These are phyloP conservation scores for Dendrothele bispora DNA, from an alignment of 768 basidiomycete species.

Conservation along the genomic window DNA sequence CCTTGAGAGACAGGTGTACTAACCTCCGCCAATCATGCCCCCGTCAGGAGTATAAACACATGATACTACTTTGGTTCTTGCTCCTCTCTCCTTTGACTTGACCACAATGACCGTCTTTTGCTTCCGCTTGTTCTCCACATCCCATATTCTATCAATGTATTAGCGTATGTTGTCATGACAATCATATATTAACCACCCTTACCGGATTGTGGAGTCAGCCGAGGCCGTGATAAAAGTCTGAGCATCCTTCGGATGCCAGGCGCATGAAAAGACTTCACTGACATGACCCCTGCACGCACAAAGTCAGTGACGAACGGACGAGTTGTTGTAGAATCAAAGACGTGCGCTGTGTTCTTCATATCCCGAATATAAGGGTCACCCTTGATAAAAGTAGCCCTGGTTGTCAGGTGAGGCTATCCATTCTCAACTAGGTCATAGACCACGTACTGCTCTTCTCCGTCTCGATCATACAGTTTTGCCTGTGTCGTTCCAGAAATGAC, in stretches of 20 bases:
- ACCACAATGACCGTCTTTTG: constrained; percentile 96
- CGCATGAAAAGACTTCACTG: constrained; percentile 83
- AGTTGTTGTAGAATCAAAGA: constrained; percentile 15
- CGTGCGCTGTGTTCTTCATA: constrained; percentile 97
- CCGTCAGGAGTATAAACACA: constrained; percentile 91
- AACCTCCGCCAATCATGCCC: constrained; percentile 86
- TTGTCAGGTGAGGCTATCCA: constrained; percentile 50
- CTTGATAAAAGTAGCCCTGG: constrained; percentile 79
- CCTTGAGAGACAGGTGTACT: constrained; percentile 14
- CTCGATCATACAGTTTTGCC: constrained; percentile 86
- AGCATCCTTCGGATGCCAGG: constrained; percentile 90
- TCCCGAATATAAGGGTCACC: constrained; percentile 98
- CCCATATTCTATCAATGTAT: constrained; percentile 75
- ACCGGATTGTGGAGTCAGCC: constrained; percentile 96
- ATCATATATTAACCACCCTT: constrained; percentile 14
- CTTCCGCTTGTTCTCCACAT: constrained; percentile 87
- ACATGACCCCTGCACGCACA: constrained; percentile 78
- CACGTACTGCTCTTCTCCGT: constrained; percentile 90
- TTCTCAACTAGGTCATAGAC: constrained; percentile 14
- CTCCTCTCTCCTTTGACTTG: constrained; percentile 93
- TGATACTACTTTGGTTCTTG: constrained; percentile 85
- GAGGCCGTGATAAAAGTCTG: constrained; percentile 89
- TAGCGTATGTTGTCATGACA: constrained; percentile 3
- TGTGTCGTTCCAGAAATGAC: constrained; percentile 87
- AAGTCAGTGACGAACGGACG: constrained; percentile 2